Percentiles rank a stretch among this genome's conserved stretches.
These are phyloP conservation scores for Panaeolus cyanescens DNA, from an alignment of 768 basidiomycete genomes.

Conservation along the genomic window DNA sequence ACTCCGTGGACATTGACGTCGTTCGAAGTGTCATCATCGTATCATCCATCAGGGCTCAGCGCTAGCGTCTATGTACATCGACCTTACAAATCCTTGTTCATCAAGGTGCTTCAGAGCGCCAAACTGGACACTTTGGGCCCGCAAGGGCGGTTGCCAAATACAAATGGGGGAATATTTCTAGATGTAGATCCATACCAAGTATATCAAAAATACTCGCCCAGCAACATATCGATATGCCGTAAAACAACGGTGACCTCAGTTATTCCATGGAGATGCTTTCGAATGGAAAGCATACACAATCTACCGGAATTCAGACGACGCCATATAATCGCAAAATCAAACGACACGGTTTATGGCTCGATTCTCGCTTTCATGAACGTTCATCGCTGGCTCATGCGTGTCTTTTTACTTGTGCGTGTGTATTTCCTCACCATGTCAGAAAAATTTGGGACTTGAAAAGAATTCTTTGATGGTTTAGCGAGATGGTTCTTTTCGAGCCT, in stretches of 20 bases:
- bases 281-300: neutral
- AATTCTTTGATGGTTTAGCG: neutral
- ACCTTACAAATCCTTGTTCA: neutral
- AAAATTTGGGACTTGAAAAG: neutral
- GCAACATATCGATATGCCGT: neutral
- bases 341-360: neutral
- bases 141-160: neutral
- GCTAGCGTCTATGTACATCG: too few relatives aligned
- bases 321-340: neutral
- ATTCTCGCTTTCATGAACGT: neutral
- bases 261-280: neutral
- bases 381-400: neutral
- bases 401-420: neutral
- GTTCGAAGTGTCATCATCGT: too few relatives aligned
- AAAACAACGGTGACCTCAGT: neutral
- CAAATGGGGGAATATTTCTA: constrained; percentile 1
- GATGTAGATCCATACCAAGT: constrained; percentile 4
- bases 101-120: neutral
- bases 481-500: neutral
- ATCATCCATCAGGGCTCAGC: too few relatives aligned
- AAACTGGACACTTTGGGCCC: neutral
- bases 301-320: neutral
- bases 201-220: neutral
- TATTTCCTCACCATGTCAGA: constrained; percentile 1
- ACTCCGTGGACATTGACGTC: too few relatives aligned